phyloP scores from a whole-genome alignment of 2,329 filamentous ascomycete species.

The Davidsoniella eucalypti region DNA sequence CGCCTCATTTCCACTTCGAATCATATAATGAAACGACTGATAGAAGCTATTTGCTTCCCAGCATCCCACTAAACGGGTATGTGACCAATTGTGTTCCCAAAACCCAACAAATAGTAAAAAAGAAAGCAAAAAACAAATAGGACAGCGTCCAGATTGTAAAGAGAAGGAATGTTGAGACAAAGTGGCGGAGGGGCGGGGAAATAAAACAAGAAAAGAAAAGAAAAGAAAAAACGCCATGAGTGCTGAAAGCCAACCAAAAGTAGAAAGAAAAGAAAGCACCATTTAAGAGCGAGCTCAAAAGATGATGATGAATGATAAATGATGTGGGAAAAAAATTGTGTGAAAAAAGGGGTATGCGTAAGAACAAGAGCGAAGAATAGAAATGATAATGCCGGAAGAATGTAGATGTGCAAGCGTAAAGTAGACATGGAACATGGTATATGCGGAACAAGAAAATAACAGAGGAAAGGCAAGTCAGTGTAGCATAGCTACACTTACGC shows the following conservation, averaged over 20 bases:
- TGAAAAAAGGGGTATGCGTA: not conserved
- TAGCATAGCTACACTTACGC: constrained; percentile 21
- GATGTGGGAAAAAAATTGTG: not conserved
- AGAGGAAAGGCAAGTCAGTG: not conserved
- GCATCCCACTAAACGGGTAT: no score
- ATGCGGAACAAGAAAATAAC: not conserved
- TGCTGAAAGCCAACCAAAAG: not conserved
- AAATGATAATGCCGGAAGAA: not conserved
- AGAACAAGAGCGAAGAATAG: not conserved
- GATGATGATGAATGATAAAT: not conserved
- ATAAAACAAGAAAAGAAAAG: not conserved
- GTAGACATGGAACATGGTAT: not conserved
- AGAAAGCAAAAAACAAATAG: constrained; percentile 4
- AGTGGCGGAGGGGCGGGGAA: no score
- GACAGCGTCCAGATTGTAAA: not conserved
- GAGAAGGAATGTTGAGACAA: constrained; percentile 6
- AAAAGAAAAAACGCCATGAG: constrained; percentile 4
- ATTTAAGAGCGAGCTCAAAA: not conserved
- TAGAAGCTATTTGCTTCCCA: no score
- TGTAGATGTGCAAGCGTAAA: constrained; percentile 4
- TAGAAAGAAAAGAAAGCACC: constrained; percentile 2
- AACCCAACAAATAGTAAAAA: constrained; percentile 7
- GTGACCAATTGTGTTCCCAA: not conserved
- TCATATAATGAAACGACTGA: no score
- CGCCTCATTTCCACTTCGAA: no score